A percentile compares a stretch with the other conserved stretches of the same genome.
Evolutionary conservation across 306 rosid species (phyloP).

Genomic region (Nissolia schottii): DNA sequence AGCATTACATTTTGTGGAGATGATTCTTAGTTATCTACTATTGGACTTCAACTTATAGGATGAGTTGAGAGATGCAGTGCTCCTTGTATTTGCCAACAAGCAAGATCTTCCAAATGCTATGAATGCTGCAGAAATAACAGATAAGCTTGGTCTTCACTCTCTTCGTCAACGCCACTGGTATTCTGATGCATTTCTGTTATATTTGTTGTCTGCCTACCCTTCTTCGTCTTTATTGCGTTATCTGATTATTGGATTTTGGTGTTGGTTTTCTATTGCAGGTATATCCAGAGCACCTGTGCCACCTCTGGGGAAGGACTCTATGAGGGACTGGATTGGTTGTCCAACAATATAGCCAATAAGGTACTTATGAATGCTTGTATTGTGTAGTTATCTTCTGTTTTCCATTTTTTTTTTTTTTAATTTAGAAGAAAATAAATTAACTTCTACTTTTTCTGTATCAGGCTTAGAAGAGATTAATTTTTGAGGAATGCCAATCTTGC

Average conservation of each 20-base stretch:
- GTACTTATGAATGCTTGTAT: neutral
- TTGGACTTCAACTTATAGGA: slow-evolving; percentile 27
- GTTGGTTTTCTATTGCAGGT: neutral
- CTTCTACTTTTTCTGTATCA: neutral
- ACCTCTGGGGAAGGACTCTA: too few species aligned
- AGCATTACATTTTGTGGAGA: neutral
- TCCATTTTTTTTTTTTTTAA: too few species aligned
- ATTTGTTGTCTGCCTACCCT: too few species aligned
- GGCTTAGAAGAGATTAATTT: slow-evolving; percentile 11
- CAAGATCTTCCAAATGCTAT: slow-evolving; percentile 61
- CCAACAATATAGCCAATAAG: too few species aligned
- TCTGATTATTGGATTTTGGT: neutral
- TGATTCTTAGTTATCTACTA: neutral
- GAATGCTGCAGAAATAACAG: too few species aligned
- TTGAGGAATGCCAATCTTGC: neutral
- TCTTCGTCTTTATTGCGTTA: too few species aligned
- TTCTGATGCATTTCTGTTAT: neutral
- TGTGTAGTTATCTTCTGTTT: neutral
- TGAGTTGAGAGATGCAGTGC: slow-evolving; percentile 51
- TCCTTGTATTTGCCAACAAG: slow-evolving; percentile 59
- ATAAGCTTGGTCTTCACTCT: too few species aligned
- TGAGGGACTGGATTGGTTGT: too few species aligned
- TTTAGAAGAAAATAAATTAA: too few species aligned
- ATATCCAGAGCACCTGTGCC: slow-evolving; percentile 50
- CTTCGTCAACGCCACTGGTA: slow-evolving; percentile 63